phyloP scores from a whole-genome alignment of 805 yeast genomes.

The Suhomyces vadensis region DNA sequence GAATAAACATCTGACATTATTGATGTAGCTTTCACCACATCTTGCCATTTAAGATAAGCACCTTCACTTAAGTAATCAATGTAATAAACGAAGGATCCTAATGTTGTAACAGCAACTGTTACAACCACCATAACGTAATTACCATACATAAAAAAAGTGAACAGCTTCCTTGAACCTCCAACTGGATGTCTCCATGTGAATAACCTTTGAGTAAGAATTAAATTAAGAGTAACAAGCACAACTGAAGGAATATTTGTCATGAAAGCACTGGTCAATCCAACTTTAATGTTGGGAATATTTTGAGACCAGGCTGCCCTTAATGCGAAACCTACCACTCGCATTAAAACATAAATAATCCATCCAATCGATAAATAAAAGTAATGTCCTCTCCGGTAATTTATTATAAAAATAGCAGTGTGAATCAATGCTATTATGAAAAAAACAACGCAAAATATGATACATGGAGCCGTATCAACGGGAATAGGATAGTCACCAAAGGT shows the following conservation, averaged over 20 bases:
- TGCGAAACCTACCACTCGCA: constrained; percentile 15
- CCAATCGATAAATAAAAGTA: constrained; percentile 16
- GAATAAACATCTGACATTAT: constrained; percentile 17
- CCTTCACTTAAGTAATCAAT: constrained; percentile 7
- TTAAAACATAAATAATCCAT: constrained; percentile 12
- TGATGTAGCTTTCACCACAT: constrained; percentile 13
- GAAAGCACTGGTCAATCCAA: constrained; percentile 15
- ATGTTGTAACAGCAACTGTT: constrained; percentile 13
- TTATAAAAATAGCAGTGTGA: constrained; percentile 12
- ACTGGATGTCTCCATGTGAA: constrained; percentile 24
- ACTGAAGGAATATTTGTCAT: constrained; percentile 16
- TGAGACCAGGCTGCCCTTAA: constrained; percentile 12
- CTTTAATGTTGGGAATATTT: constrained; percentile 7
- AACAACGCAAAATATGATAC: constrained; percentile 11
- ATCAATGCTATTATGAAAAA: constrained; percentile 10
- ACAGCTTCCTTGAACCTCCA: constrained; percentile 20
- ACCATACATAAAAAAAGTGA: constrained; percentile 16
- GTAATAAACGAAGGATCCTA: constrained; percentile 16
- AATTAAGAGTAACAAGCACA: constrained; percentile 16
- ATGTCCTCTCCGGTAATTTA: constrained; percentile 17
- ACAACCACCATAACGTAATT: constrained; percentile 12
- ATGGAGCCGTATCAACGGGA: constrained; percentile 15
- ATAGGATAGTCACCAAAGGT: constrained; percentile 18
- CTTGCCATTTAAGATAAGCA: constrained; percentile 9
- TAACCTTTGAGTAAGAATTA: constrained; percentile 19